A percentile compares a stretch with the other conserved stretches of the same genome.
These are phyloP conservation scores for Ophiostoma novo-ulmi DNA, from an alignment of 2,329 filamentous ascomycete genomes.

Conservation along the genomic window DNA sequence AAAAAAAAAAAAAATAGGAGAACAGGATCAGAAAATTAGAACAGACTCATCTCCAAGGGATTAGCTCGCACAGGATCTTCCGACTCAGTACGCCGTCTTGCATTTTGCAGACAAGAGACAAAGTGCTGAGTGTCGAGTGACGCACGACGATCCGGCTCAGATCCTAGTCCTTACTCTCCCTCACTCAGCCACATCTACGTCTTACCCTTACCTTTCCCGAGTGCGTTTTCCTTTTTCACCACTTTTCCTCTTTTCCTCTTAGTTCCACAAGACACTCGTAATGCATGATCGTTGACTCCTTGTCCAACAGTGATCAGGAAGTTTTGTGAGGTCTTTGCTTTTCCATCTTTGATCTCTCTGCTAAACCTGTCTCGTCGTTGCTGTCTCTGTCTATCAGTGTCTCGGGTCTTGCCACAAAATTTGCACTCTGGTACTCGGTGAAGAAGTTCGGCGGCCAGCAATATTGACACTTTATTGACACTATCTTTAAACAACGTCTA, in stretches of 20 bases:
- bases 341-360: neutral
- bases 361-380: neutral
- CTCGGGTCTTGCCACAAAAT: neutral
- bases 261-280: neutral
- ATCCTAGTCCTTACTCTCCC: neutral
- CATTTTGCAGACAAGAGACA: neutral
- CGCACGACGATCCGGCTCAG: neutral
- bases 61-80: slow-evolving; percentile 2
- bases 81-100: neutral
- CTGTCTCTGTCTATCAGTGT: slow-evolving; percentile 2
- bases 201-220: too few species aligned
- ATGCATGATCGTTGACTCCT: neutral
- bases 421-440: slow-evolving; percentile 5
- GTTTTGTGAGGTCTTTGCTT: neutral
- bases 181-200: neutral
- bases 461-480: neutral
- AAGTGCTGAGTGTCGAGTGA: neutral
- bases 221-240: too few species aligned
- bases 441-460: neutral
- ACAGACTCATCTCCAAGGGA: neutral
- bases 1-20: too few species aligned
- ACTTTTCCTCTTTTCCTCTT: neutral
- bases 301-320: slow-evolving; percentile 1
- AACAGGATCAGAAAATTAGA: neutral
- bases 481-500: too few species aligned